These are phyloP conservation scores for Podosphaera aphanis DNA, from an alignment of 2,329 filamentous ascomycete species.

Conservation along the genomic window DNA sequence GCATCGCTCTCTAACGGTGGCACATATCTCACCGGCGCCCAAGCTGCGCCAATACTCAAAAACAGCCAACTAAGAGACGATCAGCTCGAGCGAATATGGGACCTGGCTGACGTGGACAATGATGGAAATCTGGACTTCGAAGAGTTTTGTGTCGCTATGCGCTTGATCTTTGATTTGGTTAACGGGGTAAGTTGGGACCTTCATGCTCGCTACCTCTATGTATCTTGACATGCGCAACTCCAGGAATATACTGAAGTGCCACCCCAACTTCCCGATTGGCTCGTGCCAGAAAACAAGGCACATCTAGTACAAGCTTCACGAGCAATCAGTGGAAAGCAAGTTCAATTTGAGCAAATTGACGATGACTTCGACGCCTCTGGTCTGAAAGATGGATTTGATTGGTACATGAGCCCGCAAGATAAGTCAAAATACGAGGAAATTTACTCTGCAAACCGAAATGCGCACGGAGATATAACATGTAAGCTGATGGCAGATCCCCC, in stretches of 20 bases:
- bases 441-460: conserved; percentile 76
- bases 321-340: conserved; percentile 55
- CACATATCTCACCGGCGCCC: conserved; percentile 40
- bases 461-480: conserved; percentile 66
- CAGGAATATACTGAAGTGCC: conserved; percentile 87
- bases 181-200: conserved; percentile 51
- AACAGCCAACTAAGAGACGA: conserved; percentile 50
- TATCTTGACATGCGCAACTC: conserved; percentile 1
- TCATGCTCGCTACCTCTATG: not conserved
- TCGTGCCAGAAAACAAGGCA: conserved; percentile 84
- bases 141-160: conserved; percentile 98
- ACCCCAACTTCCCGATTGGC: conserved; percentile 68
- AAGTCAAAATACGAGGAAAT: conserved; percentile 93
- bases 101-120: conserved; percentile 87
- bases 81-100: conserved; percentile 94
- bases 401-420: conserved; percentile 91
- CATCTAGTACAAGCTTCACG: conserved; percentile 68
- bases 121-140: conserved; percentile 97
- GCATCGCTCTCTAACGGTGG: conserved; percentile 40
- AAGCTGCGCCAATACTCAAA: conserved; percentile 48
- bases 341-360: conserved; percentile 66
- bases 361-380: conserved; percentile 64
- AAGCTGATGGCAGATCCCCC: conserved; percentile 16
- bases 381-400: conserved; percentile 91
- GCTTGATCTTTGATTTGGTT: conserved; percentile 87